Percentiles rank a stretch among this genome's conserved stretches.
phyloP scores from a whole-genome alignment of 2,329 filamentous ascomycete genomes.

The Colletotrichum spaethianum region DNA sequence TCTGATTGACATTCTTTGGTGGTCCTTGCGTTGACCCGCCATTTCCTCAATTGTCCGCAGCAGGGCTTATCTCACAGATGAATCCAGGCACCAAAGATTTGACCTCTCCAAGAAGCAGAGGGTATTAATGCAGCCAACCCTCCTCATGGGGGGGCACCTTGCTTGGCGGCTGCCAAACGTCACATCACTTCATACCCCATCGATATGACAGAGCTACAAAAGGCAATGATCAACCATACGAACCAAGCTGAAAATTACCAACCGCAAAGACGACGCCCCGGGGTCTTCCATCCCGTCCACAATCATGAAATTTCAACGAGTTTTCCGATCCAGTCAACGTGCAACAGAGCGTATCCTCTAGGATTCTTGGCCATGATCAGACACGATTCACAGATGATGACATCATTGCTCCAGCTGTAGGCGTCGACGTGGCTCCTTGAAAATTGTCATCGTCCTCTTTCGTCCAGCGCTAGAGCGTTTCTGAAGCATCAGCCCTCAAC shows the following conservation, averaged over 20 bases:
- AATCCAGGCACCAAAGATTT: neutral
- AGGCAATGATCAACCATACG: neutral
- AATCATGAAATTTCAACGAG: neutral
- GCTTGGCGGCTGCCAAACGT: neutral
- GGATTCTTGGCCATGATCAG: neutral
- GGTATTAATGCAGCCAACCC: neutral
- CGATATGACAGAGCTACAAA: neutral
- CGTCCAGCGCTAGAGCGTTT: constrained; percentile 23
- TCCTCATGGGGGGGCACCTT: neutral
- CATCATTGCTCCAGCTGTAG: constrained; percentile 24
- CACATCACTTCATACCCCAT: neutral
- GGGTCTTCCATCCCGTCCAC: neutral
- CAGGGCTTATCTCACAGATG: neutral
- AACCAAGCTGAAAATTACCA: neutral
- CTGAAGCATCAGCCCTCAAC: constrained; percentile 20
- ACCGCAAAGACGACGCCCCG: neutral
- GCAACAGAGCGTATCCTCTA: neutral
- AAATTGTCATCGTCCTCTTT: neutral
- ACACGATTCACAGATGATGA: constrained; percentile 12
- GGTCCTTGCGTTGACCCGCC: neutral
- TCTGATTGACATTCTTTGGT: neutral
- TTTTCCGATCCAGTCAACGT: neutral
- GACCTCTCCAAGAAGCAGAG: neutral
- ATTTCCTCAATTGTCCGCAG: neutral
- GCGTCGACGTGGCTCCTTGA: constrained; percentile 27